Base-by-base conservation (phyloP, 2,329 filamentous ascomycete genomes). In the Phoma sp. region DNA sequence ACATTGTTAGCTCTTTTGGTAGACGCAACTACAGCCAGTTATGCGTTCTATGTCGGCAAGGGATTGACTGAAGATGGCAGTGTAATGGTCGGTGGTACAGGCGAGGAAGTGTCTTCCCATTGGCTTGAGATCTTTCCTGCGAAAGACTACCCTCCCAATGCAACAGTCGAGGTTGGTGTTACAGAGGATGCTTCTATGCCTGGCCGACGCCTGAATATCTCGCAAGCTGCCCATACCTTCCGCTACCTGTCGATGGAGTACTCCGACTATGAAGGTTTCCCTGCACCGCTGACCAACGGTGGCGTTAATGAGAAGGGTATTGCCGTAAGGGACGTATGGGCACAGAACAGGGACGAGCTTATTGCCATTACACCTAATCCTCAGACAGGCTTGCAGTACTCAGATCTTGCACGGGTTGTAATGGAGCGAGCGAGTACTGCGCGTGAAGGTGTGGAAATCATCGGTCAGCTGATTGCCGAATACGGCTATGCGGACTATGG, bases 31-130 rank as follows among this genome's bases (percentile, higher is more conserved):
- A 45, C 47, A n/a, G 76, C 76, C n/a, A 80, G 78, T 66, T 80
- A 80, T 62, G 77, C 76, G 12, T 80, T 80, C 64, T 81, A 80
- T 46, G 77, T 81, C 15, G 78, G 79, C 54, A 79, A 78, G 54
- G 69, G 74, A 32, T 74, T 81, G 55, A 80, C 78, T 0, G 65
- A 71, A 12, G 73, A 77, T 55, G 77, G 76, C 25, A 74, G 72
- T 29, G 77, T 80, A 21, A 69, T 80, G 36, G 65, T 80, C 17
- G 78, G 78, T 54, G 77, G 78, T 18, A 80, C 78, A 4, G 78
- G 78, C 37, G 79, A 81, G 55, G 78, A 81, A 57, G 77, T 80
- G 0, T 81, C 78, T 0, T 77, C 74, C 7, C 78, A 80, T 53
- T 80, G 78, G 77, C 75, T 80, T 20, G 75, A 80, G 49, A 66